These are phyloP conservation scores for Erythrobasidium yunnanense DNA, from an alignment of 768 basidiomycete species.

Conservation along the genomic window DNA sequence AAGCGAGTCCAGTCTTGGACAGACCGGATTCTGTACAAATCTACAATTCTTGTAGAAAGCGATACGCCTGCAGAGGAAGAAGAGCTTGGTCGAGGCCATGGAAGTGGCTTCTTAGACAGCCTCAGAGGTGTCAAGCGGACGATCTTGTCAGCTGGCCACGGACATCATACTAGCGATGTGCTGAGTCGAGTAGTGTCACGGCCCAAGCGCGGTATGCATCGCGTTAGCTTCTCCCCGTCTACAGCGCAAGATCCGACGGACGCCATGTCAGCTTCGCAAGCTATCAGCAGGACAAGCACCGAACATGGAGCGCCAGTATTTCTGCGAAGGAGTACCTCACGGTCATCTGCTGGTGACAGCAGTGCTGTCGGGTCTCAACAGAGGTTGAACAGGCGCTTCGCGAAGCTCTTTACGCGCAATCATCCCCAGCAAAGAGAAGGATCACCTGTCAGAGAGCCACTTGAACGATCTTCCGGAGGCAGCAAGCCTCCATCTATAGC, in stretches of 20 bases:
- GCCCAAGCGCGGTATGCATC: neutral
- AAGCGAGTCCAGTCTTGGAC: constrained; percentile 38
- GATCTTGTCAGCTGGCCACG: neutral
- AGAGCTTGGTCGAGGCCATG: neutral
- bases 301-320: neutral
- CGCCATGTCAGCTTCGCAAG: neutral
- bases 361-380: neutral
- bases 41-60: constrained; percentile 10
- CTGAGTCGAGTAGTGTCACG: neutral
- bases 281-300: neutral
- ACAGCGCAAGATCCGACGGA: neutral
- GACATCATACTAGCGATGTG: neutral
- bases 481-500: neutral
- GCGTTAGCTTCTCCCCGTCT: neutral
- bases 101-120: constrained; percentile 13
- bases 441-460: too few species aligned
- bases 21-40: constrained; percentile 37
- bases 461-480: too few species aligned
- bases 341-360: neutral
- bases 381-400: constrained; percentile 5
- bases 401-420: neutral
- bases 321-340: neutral
- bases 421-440: neutral
- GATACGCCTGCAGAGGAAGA: constrained; percentile 6
- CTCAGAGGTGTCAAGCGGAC: neutral